Percentiles rank a stretch among this genome's conserved stretches.
phyloP scores from a whole-genome alignment of 176 grass and related monocot species.

The Oryza coarctata region DNA sequence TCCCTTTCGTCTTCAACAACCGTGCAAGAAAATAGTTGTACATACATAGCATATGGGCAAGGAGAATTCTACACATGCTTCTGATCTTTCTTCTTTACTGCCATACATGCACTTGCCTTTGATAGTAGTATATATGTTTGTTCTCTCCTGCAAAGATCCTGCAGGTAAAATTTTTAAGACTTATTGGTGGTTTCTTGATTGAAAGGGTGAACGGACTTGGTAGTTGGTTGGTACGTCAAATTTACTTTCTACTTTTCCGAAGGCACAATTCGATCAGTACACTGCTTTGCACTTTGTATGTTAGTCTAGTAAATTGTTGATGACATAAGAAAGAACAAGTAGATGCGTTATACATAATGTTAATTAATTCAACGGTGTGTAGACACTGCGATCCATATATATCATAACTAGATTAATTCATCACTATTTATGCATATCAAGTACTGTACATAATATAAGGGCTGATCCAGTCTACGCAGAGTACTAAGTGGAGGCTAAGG shows the following conservation, averaged over 20 bases:
- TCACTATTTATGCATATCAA: too few relatives aligned
- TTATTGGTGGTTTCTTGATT: neutral
- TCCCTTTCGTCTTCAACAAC: constrained; percentile 7
- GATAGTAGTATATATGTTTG: neutral
- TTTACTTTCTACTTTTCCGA: neutral
- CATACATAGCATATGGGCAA: neutral
- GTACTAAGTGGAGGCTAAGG: too few relatives aligned
- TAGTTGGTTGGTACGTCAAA: neutral
- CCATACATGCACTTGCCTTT: neutral
- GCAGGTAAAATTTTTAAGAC: neutral
- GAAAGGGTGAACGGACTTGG: neutral
- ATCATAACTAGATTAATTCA: too few relatives aligned
- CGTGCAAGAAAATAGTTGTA: neutral
- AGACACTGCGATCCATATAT: too few relatives aligned
- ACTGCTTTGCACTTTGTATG: neutral
- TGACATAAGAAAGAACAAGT: neutral
- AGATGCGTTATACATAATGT: neutral
- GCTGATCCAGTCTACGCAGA: too few relatives aligned
- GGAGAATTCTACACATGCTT: neutral
- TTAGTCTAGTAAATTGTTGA: neutral
- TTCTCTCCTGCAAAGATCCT: neutral
- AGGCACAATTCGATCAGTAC: neutral
- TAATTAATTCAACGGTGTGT: neutral
- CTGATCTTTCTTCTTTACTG: neutral
- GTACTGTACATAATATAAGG: too few relatives aligned